phyloP scores from a whole-genome alignment of 306 rosid genomes.

The Fagus sylvatica region DNA sequence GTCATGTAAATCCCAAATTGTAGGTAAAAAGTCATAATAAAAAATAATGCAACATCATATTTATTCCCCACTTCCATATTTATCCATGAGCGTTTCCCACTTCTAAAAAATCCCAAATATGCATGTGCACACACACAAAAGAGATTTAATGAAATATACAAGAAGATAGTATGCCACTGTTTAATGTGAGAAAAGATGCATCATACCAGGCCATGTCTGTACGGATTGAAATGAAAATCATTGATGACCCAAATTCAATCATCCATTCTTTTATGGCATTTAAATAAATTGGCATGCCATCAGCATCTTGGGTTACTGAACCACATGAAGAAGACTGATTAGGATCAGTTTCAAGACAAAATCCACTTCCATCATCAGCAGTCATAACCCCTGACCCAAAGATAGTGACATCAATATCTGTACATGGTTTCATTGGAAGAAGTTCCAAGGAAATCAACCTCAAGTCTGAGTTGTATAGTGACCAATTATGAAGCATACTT shows the following conservation, averaged over 20 bases:
- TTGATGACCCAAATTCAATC: slow-evolving; percentile 91
- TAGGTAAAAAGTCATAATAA: not conserved
- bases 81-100: not conserved
- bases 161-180: not conserved
- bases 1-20: not conserved
- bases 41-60: not conserved
- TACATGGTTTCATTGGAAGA: slow-evolving; percentile 95
- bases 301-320: slow-evolving; percentile 47
- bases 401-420: slow-evolving; percentile 87
- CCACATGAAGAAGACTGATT: slow-evolving; percentile 61
- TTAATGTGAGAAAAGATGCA: slow-evolving; percentile 25
- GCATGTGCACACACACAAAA: too few species aligned
- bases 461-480: slow-evolving; percentile 81
- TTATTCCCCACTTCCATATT: not conserved
- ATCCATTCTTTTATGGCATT: slow-evolving; percentile 97
- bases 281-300: slow-evolving; percentile 87
- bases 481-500: slow-evolving; percentile 88
- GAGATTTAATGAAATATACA: not conserved
- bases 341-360: slow-evolving; percentile 65
- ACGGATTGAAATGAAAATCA: slow-evolving; percentile 82
- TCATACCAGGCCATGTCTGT: slow-evolving; percentile 93
- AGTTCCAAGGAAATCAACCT: slow-evolving; percentile 91
- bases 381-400: slow-evolving; percentile 92
- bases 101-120: too few species aligned
- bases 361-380: slow-evolving; percentile 83